A percentile compares a stretch with the other conserved stretches of the same genome.
These are phyloP conservation scores for Aspergillus brasiliensis DNA, from an alignment of 2,329 filamentous ascomycete genomes.

Conservation along the genomic window DNA sequence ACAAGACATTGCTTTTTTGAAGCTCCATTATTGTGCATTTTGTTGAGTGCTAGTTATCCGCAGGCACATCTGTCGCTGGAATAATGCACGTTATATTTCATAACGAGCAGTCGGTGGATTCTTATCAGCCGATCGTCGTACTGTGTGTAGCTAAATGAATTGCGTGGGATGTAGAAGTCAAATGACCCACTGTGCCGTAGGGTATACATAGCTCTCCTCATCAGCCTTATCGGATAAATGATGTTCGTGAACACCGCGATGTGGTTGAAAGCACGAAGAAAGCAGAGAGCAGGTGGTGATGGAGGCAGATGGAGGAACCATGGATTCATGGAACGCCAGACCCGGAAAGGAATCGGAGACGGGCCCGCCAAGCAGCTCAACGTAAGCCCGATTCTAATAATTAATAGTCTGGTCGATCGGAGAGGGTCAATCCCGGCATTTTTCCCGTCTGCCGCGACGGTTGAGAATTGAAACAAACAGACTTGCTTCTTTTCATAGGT, in stretches of 20 bases:
- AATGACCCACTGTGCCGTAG: constrained; percentile 3
- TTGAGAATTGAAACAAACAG: background rate
- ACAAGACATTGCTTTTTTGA: background rate
- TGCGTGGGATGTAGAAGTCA: background rate
- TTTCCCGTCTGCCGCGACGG: background rate
- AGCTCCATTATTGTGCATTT: background rate
- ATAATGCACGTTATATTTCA: background rate
- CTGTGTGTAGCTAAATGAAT: background rate
- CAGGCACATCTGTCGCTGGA: too few relatives aligned
- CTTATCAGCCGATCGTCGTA: background rate
- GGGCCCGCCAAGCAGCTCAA: background rate
- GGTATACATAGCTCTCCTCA: background rate
- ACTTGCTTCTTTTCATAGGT: background rate
- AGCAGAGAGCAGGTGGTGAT: too few relatives aligned
- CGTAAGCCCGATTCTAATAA: background rate
- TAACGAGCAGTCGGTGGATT: background rate
- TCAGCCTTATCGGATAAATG: background rate
- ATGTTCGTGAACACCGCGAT: too few relatives aligned
- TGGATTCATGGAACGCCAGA: background rate
- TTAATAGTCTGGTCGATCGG: background rate
- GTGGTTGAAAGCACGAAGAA: too few relatives aligned
- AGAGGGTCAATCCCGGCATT: background rate
- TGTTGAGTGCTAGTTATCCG: background rate
- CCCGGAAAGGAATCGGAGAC: background rate
- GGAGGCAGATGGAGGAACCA: background rate